Evolutionary conservation across 106 monocot species (phyloP).

Genomic region (Hemerocallis citrina): DNA sequence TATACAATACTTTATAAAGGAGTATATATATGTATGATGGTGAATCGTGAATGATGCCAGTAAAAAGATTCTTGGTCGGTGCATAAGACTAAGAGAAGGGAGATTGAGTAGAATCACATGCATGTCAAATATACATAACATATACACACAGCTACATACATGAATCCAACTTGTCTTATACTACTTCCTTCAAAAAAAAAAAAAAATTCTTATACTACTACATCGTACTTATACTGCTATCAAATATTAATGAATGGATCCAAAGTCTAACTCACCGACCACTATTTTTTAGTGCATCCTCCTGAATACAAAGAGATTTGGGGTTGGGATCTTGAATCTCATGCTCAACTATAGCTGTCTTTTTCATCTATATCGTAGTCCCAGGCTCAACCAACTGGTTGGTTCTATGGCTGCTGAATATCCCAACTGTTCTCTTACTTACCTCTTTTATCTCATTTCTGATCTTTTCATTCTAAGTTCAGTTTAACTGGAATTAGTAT

Average conservation of each 20-base stretch:
- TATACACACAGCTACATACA: slow-evolving; percentile 1
- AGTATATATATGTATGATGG: no score
- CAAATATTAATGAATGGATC: no score
- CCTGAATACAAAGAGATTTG: no score
- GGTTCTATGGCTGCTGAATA: not conserved
- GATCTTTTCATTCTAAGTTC: no score
- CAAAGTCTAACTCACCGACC: not conserved
- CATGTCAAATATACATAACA: no score
- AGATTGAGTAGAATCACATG: not conserved
- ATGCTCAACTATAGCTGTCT: not conserved
- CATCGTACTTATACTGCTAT: not conserved
- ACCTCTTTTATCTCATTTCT: no score
- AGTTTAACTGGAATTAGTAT: no score
- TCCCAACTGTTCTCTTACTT: not conserved
- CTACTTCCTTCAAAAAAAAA: no score
- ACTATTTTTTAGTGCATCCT: not conserved
- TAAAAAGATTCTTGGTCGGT: slow-evolving; percentile 7
- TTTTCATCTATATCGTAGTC: no score
- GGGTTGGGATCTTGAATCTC: slow-evolving; percentile 10
- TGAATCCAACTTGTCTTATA: slow-evolving; percentile 1
- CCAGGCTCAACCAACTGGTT: not conserved
- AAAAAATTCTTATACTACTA: no score
- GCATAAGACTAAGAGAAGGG: not conserved
- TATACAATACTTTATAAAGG: no score
- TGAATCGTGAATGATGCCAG: no score